phyloP scores from a whole-genome alignment of 2,329 filamentous ascomycete species.

The Diplodia scrobiculata region DNA sequence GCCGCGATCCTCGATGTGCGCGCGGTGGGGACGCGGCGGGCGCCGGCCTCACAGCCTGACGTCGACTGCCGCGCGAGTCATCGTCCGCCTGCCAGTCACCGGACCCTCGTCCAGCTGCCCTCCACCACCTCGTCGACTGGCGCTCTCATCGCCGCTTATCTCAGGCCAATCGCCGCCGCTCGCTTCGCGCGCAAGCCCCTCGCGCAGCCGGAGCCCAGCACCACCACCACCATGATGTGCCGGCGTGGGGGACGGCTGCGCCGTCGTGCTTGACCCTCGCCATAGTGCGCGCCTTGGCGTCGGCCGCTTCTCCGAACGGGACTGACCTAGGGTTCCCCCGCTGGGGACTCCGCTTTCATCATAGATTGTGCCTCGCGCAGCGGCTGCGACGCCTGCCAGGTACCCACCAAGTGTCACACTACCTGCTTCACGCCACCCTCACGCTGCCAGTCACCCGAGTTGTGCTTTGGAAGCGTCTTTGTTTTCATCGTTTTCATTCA shows the following conservation, averaged over 20 bases:
- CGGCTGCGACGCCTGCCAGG: constrained; percentile 19
- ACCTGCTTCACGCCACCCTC: constrained; percentile 23
- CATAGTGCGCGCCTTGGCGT: not conserved
- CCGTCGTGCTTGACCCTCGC: not conserved
- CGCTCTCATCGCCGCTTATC: not conserved
- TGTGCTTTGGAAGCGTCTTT: not conserved
- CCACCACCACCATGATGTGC: constrained; percentile 8
- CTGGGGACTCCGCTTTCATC: constrained; percentile 19
- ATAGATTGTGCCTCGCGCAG: not conserved
- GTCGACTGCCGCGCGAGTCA: constrained; percentile 12
- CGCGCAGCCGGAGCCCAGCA: not conserved
- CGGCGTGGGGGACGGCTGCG: constrained; percentile 1
- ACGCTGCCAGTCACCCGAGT: constrained; percentile 22
- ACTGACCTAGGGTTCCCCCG: constrained; percentile 5
- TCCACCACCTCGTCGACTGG: not conserved
- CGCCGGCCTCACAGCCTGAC: constrained; percentile 1
- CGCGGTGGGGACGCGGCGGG: constrained; percentile 13
- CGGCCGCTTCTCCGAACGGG: constrained; percentile 15
- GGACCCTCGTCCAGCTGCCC: not conserved
- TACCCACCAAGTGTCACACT: constrained; percentile 20
- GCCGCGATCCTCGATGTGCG: constrained; percentile 22
- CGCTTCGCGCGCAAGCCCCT: constrained; percentile 16
- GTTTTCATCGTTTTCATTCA: constrained; percentile 18
- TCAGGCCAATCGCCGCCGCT: constrained; percentile 13
- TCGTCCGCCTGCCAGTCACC: not conserved